phyloP scores from a whole-genome alignment of 192 early-diverging fungal species.

The Thamnidium elegans region DNA sequence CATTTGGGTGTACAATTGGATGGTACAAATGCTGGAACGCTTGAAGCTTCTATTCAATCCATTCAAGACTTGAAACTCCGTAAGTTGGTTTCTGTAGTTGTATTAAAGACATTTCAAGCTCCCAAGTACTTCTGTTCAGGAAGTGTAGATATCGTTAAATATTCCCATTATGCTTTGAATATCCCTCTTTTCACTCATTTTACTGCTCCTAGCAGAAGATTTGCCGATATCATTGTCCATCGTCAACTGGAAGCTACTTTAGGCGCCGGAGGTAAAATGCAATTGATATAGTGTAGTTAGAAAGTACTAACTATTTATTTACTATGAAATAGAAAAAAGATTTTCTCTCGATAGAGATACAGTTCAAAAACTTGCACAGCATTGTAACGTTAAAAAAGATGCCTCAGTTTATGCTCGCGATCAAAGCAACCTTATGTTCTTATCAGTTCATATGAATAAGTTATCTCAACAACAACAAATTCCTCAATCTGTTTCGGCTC shows the following conservation, averaged over 20 bases:
- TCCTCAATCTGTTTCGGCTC: not conserved
- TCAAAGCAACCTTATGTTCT: slow-evolving; percentile 61
- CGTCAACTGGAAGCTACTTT: slow-evolving; percentile 74
- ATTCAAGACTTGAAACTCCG: slow-evolving; percentile 55
- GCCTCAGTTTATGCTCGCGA: slow-evolving; percentile 71
- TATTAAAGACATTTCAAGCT: slow-evolving; percentile 89
- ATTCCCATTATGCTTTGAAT: slow-evolving; percentile 90
- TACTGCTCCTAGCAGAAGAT: slow-evolving; percentile 94
- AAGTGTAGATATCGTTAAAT: slow-evolving; percentile 67
- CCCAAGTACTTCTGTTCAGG: slow-evolving; percentile 98
- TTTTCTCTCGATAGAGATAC: slow-evolving; percentile 55
- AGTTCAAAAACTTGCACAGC: slow-evolving; percentile 61
- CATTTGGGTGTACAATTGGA: slow-evolving; percentile 75
- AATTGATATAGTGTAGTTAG: not conserved
- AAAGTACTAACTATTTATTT: not conserved
- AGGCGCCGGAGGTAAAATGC: slow-evolving; percentile 35
- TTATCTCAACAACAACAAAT: slow-evolving; percentile 33
- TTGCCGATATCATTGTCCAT: slow-evolving; percentile 95
- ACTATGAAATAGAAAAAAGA: slow-evolving; percentile 36
- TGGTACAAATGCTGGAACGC: slow-evolving; percentile 49
- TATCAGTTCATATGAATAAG: slow-evolving; percentile 59
- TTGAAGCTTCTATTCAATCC: slow-evolving; percentile 59
- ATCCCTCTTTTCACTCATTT: slow-evolving; percentile 95
- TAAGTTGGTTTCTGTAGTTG: slow-evolving; percentile 83
- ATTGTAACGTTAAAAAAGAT: slow-evolving; percentile 79